phyloP scores from a whole-genome alignment of 2,329 filamentous ascomycete species.

The Didymellaceae sp. region DNA sequence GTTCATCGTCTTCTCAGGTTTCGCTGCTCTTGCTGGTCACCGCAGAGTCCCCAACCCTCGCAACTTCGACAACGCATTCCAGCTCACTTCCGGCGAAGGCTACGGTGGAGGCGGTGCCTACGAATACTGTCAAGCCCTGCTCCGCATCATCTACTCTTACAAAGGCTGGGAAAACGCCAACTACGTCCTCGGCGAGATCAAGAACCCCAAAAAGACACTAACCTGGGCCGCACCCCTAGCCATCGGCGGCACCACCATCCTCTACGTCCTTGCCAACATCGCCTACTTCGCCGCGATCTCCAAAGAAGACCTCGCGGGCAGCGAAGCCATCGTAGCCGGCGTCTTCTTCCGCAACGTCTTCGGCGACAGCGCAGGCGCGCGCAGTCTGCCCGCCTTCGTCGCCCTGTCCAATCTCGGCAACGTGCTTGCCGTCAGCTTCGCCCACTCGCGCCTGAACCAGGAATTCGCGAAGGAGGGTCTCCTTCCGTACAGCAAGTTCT shows the following conservation, averaged over 20 bases:
- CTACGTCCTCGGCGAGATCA: slow-evolving; percentile 66
- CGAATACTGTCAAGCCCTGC: slow-evolving; percentile 62
- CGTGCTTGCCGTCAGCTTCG: slow-evolving; percentile 66
- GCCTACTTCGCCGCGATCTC: slow-evolving; percentile 70
- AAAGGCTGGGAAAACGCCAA: slow-evolving; percentile 70
- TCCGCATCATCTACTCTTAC: slow-evolving; percentile 67
- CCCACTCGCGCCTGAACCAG: slow-evolving; percentile 65
- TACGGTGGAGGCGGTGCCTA: slow-evolving; percentile 46
- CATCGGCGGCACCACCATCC: slow-evolving; percentile 63
- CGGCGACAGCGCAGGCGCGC: slow-evolving; percentile 59
- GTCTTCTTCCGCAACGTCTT: slow-evolving; percentile 69
- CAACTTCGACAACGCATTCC: slow-evolving; percentile 66
- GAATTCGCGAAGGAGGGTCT: slow-evolving; percentile 75
- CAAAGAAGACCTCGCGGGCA: slow-evolving; percentile 63
- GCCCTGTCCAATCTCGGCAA: slow-evolving; percentile 68
- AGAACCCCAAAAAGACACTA: slow-evolving; percentile 62
- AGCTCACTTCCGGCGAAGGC: slow-evolving; percentile 47
- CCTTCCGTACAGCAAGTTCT: slow-evolving; percentile 69
- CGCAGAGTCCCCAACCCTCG: slow-evolving; percentile 54
- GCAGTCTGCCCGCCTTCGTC: slow-evolving; percentile 58
- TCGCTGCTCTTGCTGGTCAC: slow-evolving; percentile 44
- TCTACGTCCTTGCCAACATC: slow-evolving; percentile 69
- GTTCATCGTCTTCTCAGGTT: slow-evolving; percentile 66
- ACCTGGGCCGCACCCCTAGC: slow-evolving; percentile 64
- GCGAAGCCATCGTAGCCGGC: slow-evolving; percentile 66